Evolutionary conservation across 75 land plant genomes (phyloP), one percentile per base, ranked within the genome.

Genomic region (Adiantum capillusveneris): DNA sequence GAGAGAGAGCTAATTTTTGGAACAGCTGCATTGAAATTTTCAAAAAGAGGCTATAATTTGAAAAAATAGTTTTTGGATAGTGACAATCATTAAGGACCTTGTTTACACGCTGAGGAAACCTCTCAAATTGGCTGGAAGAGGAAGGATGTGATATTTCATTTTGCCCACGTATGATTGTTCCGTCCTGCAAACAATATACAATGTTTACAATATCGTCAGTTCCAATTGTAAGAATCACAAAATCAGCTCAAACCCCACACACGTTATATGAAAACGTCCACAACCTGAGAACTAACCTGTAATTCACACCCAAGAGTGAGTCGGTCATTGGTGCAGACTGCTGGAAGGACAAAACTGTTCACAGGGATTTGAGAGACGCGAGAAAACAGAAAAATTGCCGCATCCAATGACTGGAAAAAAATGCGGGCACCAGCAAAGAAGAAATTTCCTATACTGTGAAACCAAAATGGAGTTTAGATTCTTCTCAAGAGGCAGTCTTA

Each of bases 371-470:
- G 81, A 28, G 96, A 94, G 18, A 94, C 98, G 49, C 98, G 90
- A 31, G 98, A 89, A 63, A 86, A 94, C 59, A 94, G 69, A 63
- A 94, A 94, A 50, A 94, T 83, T 53, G 98, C 98, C 76, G 98
- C 98, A 79, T 94, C 98, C 57, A 94, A 59, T 60, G 98, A 94
- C 74, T 81, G 82, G 68, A 94, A 85, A 62, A 94, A 94, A 53
- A 90, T 77, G 31, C 98, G 81, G 31, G 96, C 91, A 52, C 98
- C 98, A 56, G 98, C 98, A 76, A 94, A 94, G 76, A 94, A 94
- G 60, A 94, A 94, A 68, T 94, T 94, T 24, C 98, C 98, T 67
- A 94, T 94, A 74, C 98, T 94, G 87, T 84, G 83, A n/a, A n/a
- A n/a, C n/a, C n/a, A n/a, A n/a, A n/a, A n/a, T n/a, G n/a, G n/a